Percentiles rank a stretch among this genome's conserved stretches.
Evolutionary conservation across 2,329 filamentous ascomycete genomes (phyloP).

Genomic region (Monosporascus sp.): DNA sequence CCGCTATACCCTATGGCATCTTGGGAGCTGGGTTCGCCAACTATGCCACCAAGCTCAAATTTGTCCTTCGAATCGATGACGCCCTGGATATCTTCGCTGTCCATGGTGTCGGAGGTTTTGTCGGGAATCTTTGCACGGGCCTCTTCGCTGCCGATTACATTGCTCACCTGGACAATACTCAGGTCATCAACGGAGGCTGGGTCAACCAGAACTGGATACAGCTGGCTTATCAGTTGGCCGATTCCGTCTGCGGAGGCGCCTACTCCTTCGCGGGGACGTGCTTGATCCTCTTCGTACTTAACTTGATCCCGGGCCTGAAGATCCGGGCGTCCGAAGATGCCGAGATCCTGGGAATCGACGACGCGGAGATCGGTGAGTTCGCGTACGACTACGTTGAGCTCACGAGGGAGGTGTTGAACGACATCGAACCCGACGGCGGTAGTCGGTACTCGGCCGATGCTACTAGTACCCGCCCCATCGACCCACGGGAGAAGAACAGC

Average conservation of each 20-base stretch:
- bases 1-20: conserved; percentile 73
- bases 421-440: conserved; percentile 38
- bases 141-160: conserved; percentile 85
- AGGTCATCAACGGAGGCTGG: conserved; percentile 70
- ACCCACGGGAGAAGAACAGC: conserved; percentile 44
- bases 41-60: conserved; percentile 89
- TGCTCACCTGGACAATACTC: conserved; percentile 69
- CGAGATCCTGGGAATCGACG: conserved; percentile 80
- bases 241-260: conserved; percentile 67
- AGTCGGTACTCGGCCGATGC: conserved; percentile 40
- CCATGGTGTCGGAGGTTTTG: conserved; percentile 70
- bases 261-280: conserved; percentile 78
- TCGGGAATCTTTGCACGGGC: conserved; percentile 73
- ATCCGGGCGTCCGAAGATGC: conserved; percentile 72
- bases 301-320: conserved; percentile 69
- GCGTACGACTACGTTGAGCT: conserved; percentile 94
- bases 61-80: conserved; percentile 74
- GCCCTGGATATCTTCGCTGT: conserved; percentile 86
- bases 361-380: conserved; percentile 88
- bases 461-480: conserved; percentile 29
- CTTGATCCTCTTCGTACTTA: conserved; percentile 75
- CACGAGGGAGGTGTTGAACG: conserved; percentile 41
- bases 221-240: conserved; percentile 76
- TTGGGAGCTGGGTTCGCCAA: conserved; percentile 75
- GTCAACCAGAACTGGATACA: conserved; percentile 80